Evolutionary conservation across 2,329 filamentous ascomycete species (phyloP).

Genomic region (Sordariomycetes sp.): DNA sequence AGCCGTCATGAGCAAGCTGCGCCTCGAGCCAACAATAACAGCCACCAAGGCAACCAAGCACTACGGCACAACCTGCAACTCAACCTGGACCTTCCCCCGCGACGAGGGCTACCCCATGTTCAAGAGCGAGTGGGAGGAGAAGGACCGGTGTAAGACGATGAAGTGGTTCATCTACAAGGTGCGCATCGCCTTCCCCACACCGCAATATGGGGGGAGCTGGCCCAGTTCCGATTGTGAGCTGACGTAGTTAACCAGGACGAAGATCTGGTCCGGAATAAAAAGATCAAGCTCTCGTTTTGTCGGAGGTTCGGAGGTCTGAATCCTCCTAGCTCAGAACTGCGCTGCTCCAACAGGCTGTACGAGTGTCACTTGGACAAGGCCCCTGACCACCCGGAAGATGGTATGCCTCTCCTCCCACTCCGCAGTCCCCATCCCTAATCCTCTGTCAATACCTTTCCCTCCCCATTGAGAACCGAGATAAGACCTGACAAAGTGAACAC

Average conservation of each 20-base stretch:
- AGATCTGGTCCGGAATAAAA: neutral
- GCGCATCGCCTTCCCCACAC: neutral
- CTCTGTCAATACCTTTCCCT: no score
- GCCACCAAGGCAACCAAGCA: neutral
- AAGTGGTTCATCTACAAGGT: neutral
- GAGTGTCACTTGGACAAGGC: no score
- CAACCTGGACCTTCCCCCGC: no score
- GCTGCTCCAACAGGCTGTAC: no score
- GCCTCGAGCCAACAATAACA: neutral
- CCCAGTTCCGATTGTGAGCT: neutral
- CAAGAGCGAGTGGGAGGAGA: neutral
- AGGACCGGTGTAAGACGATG: neutral
- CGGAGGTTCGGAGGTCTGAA: no score
- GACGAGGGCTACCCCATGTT: neutral
- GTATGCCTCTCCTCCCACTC: no score
- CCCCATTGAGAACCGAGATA: no score
- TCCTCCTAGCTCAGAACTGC: no score
- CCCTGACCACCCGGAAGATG: no score
- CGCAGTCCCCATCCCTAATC: no score
- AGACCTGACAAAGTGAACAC: neutral
- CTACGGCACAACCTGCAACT: neutral
- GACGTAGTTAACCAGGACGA: neutral
- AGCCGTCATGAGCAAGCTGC: neutral
- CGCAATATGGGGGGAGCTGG: neutral
- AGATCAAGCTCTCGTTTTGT: slow-evolving; percentile 1